These are phyloP conservation scores for Dendrobium chrysotoxum DNA, from an alignment of 106 monocot species.

Conservation along the genomic window DNA sequence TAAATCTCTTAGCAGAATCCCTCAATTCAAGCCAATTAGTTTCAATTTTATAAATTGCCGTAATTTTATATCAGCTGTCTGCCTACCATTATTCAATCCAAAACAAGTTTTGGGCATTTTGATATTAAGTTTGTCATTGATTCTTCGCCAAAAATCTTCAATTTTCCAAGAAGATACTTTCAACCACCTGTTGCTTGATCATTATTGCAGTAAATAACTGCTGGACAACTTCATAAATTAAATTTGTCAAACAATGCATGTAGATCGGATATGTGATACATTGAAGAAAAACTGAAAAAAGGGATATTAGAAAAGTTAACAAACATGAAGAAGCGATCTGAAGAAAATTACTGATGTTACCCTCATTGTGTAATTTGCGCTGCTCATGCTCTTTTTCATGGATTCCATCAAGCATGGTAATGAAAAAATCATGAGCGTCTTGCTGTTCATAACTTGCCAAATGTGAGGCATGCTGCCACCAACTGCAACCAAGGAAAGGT, in stretches of 20 bases:
- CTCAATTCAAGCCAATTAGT: background rate
- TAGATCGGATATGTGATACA: background rate
- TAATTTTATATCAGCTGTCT: background rate
- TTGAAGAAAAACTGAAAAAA: background rate
- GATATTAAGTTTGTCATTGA: background rate
- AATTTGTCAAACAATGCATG: background rate
- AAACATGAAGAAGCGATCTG: background rate
- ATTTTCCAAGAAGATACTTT: background rate
- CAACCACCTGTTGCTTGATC: background rate
- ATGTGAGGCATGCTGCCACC: conserved; percentile 95
- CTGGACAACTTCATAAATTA: background rate
- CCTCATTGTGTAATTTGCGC: conserved; percentile 28
- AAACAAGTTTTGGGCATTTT: background rate
- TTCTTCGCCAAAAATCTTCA: background rate
- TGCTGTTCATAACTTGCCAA: conserved; percentile 96
- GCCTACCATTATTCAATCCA: no score
- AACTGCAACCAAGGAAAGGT: conserved; percentile 37
- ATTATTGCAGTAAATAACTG: background rate
- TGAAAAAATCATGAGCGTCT: conserved; percentile 99
- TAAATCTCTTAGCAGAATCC: background rate
- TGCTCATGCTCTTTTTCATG: conserved; percentile 76
- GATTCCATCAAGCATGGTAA: conserved; percentile 86
- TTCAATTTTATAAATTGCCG: background rate
- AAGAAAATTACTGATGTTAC: conserved; percentile 25
- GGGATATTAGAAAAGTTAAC: background rate